Conservation (phyloP, 2,329 filamentous ascomycete genomes). For the Magnaporthiopsis incrustans region DNA sequence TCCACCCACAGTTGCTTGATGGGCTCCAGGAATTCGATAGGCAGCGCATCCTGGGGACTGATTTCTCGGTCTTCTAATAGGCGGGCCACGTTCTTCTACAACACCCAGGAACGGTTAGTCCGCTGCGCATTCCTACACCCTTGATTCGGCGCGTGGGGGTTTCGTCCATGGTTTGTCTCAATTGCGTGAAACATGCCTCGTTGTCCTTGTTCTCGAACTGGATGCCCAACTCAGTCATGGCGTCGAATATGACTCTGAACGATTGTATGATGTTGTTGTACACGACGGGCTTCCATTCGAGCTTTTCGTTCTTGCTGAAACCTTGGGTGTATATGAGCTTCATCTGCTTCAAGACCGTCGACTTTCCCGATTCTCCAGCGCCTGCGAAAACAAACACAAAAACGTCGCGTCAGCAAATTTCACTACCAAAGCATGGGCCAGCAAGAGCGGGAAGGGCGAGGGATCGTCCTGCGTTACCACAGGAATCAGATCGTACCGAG, state of each 20-base stretch:
- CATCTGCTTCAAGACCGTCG: slow-evolving; percentile 98
- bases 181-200: slow-evolving; percentile 48
- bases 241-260: slow-evolving; percentile 81
- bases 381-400: slow-evolving; percentile 42
- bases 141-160: not conserved
- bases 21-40: slow-evolving; percentile 67
- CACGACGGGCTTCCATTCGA: slow-evolving; percentile 91
- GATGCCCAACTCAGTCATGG: slow-evolving; percentile 79
- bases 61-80: slow-evolving; percentile 78
- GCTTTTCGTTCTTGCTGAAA: slow-evolving; percentile 80
- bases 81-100: slow-evolving; percentile 67
- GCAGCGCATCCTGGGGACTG: slow-evolving; percentile 71
- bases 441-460: too few relatives aligned
- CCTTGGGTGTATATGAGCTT: slow-evolving; percentile 92
- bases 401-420: slow-evolving; percentile 2
- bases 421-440: not conserved
- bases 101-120: slow-evolving; percentile 4
- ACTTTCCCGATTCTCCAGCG: slow-evolving; percentile 92
- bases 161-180: not conserved
- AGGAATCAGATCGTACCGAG: slow-evolving; percentile 54
- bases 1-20: slow-evolving; percentile 83
- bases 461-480: too few relatives aligned
- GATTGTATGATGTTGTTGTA: slow-evolving; percentile 93
- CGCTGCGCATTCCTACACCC: not conserved
- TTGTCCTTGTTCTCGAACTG: slow-evolving; percentile 72